Percentiles rank a stretch among this genome's conserved stretches.
Evolutionary conservation across 805 yeast species (phyloP).

Genomic region (Myxozyma vanderwaltii): DNA sequence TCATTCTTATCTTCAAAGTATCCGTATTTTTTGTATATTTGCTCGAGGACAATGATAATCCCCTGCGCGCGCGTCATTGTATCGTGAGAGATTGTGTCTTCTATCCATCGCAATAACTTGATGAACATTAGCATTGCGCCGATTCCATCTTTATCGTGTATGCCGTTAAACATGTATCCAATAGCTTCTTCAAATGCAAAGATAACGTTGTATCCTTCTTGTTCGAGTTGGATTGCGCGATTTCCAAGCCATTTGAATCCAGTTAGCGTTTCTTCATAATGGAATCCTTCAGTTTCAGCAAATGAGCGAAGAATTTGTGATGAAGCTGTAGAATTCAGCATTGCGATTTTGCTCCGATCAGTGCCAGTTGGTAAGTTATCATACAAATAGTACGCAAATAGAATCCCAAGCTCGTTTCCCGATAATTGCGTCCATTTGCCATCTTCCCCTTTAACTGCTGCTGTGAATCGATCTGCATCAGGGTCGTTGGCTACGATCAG

Average conservation of each 20-base stretch:
- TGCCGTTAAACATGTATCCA: constrained; percentile 84
- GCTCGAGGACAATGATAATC: constrained; percentile 45
- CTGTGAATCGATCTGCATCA: constrained; percentile 92
- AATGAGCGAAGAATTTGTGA: constrained; percentile 74
- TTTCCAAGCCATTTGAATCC: constrained; percentile 99
- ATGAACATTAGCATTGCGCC: constrained; percentile 75
- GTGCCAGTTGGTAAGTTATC: background rate
- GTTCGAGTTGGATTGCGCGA: constrained; percentile 70
- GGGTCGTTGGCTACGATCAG: constrained; percentile 91
- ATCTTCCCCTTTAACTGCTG: constrained; percentile 57
- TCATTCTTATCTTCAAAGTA: constrained; percentile 84
- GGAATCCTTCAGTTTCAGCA: constrained; percentile 63
- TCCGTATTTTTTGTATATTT: constrained; percentile 69
- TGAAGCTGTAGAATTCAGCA: constrained; percentile 89
- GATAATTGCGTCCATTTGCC: constrained; percentile 75
- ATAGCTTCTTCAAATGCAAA: constrained; percentile 96
- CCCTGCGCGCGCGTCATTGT: constrained; percentile 24
- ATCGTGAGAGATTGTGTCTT: constrained; percentile 15
- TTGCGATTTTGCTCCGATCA: constrained; percentile 46
- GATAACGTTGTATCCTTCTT: constrained; percentile 68
- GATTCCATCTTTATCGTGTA: constrained; percentile 92
- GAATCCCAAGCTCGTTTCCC: constrained; percentile 87
- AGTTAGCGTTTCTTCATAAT: constrained; percentile 79
- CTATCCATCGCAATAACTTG: constrained; percentile 54
- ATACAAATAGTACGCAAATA: constrained; percentile 68